These are phyloP conservation scores for Clarireedia sp. DNA, from an alignment of 2,329 filamentous ascomycete species.

Conservation along the genomic window DNA sequence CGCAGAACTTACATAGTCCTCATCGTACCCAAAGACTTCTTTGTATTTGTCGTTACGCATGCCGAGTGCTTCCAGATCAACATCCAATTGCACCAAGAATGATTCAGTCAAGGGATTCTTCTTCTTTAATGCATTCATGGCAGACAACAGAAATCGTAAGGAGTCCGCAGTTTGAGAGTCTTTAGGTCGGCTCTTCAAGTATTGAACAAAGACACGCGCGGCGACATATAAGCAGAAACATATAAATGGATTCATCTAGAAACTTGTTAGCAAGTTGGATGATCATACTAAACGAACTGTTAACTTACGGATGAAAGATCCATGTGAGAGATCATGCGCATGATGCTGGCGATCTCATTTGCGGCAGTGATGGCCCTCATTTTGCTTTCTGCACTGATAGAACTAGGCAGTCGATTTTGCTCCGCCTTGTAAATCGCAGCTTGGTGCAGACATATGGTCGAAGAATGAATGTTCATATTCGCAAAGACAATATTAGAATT, in stretches of 20 bases:
- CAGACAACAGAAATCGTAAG: constrained; percentile 80
- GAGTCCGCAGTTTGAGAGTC: constrained; percentile 73
- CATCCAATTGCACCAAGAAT: constrained; percentile 85
- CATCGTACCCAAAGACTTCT: constrained; percentile 41
- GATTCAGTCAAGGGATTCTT: constrained; percentile 90
- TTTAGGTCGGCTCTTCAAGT: constrained; percentile 85
- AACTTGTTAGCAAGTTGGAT: constrained; percentile 1
- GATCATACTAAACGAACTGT: not conserved
- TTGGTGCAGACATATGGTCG: constrained; percentile 94
- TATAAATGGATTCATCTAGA: constrained; percentile 87
- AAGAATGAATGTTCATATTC: constrained; percentile 96
- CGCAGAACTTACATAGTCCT: constrained; percentile 26
- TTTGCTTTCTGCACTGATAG: constrained; percentile 83
- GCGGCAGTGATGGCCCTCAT: constrained; percentile 87
- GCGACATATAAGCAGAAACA: constrained; percentile 96
- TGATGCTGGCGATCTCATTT: constrained; percentile 87
- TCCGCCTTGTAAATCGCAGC: constrained; percentile 97
- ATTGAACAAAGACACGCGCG: constrained; percentile 89
- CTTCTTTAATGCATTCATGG: constrained; percentile 82
- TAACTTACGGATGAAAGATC: constrained; percentile 69
- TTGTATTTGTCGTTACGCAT: constrained; percentile 46
- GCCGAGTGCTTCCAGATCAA: constrained; percentile 74
- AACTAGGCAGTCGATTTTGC: constrained; percentile 68
- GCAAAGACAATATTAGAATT: constrained; percentile 85
- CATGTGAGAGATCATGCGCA: constrained; percentile 88